Evolutionary conservation across 2,329 filamentous ascomycete genomes (phyloP), one percentile per base, ranked within the genome.

Genomic region (Colletotrichum orchidophilum): DNA sequence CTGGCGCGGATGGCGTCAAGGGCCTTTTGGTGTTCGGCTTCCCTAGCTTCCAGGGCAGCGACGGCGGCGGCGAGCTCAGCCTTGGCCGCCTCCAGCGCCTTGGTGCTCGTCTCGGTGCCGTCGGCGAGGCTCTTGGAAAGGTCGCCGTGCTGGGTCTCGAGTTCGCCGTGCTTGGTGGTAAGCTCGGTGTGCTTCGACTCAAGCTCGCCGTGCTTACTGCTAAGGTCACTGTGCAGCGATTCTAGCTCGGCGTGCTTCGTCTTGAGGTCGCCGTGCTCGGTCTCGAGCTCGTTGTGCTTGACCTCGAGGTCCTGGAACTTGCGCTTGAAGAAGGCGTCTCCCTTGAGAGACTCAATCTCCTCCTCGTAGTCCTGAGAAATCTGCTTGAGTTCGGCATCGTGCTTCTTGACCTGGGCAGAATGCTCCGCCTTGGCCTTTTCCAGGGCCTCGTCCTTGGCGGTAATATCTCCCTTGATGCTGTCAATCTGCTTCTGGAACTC

Each of bases 281-380:
- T 73, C 72, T 81, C 78, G 55, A 88, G 81, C 74, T 89, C 87
- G 12, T 82, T 83, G 78, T 91, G 87, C 78, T 90, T 86, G 5
- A 78, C 79, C 76, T 91, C 88, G 6, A 92, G 84, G 46, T 89
- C 87, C 70, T 90, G 85, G 72, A 88, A 91, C 79, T 91, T 89
- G 74, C 87, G 87, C 81, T 90, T 91, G 80, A 90, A 90, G 77
- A 88, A 88, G 15, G 90, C 89, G 73, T 92, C 89, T 26, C 88
- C 89, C 67, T 87, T 86, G 18, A 91, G 85, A 68, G 87, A 87
- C 76, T 91, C 89, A 64, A 92, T 91, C 78, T 92, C 89, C n/a
- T 86, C 84, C 77, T 91, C 87, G 74, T 90, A 91, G 74, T 91
- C 89, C 73, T 87, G 83, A 1, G 88, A 89, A 65, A 92, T 79